phyloP scores from a whole-genome alignment of 768 basidiomycete species.

The Punctularia strigosozonata region DNA sequence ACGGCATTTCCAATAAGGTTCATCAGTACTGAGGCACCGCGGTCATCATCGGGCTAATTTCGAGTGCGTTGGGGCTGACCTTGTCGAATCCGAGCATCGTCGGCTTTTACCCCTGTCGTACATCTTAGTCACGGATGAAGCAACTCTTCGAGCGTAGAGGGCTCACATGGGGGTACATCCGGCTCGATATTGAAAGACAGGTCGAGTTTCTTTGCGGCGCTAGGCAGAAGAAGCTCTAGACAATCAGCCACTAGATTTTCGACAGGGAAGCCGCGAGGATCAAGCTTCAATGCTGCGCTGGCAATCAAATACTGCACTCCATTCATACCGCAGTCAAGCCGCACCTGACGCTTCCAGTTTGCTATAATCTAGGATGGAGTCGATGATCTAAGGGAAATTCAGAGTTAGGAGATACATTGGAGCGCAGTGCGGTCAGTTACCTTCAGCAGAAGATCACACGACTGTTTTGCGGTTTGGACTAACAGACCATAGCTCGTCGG shows the following conservation, averaged over 20 bases:
- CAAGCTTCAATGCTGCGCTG: conserved; percentile 50
- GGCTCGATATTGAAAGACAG: conserved; percentile 61
- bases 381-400: conserved; percentile 43
- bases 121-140: neutral
- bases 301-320: neutral
- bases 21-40: conserved; percentile 42
- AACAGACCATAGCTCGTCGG: neutral
- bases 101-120: conserved; percentile 49
- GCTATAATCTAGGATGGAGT: conserved; percentile 70
- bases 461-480: conserved; percentile 73
- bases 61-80: conserved; percentile 21
- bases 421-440: conserved; percentile 17
- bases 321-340: conserved; percentile 1
- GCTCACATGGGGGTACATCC: conserved; percentile 52
- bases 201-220: conserved; percentile 66
- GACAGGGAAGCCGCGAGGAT: conserved; percentile 51
- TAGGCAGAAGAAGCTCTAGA: conserved; percentile 63
- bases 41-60: conserved; percentile 1
- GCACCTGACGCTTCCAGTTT: conserved; percentile 66
- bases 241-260: conserved; percentile 71
- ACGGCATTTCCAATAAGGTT: conserved; percentile 70
- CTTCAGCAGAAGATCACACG: conserved; percentile 64
- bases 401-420: conserved; percentile 4
- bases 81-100: conserved; percentile 67
- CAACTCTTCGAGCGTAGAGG: neutral